Evolutionary conservation across 805 yeast species (phyloP), one percentile per base, ranked within the genome.

Genomic region (Kuraishia borneana): DNA sequence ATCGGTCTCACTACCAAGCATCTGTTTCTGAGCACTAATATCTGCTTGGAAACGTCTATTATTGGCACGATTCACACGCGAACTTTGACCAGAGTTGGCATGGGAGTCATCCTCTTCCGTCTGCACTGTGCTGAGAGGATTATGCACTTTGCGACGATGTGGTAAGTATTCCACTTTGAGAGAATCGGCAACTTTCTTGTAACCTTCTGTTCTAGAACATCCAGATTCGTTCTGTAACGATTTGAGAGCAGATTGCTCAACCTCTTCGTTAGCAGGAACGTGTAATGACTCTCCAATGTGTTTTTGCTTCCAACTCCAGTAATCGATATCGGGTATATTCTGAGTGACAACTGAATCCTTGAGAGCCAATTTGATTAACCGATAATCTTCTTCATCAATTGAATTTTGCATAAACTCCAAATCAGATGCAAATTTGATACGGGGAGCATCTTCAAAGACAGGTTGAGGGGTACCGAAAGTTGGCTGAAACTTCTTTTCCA

Each of bases 11-110:
- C 84, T 67, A 28, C 92, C 92, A 44, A 83, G 68, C 46, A 76
- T 71, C 42, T 77, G 83, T 44, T 73, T 74, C 43, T 81, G 88
- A 1, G 88, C 84, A 46, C 78, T 81, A 28, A 85, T 79, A 52
- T 83, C 96, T 18, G 92, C 95, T 3, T 83, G 95, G 48, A 83
- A 78, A 42, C 95, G 69, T 58, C 95, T 74, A 48, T 83, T 83
- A 44, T 79, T 77, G 12, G 92, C 94, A 49, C 96, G 72, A 50
- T 82, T 85, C 35, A 78, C 81, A 49, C 95, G 75, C 3, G 95
- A 83, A 39, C 87, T 80, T 40, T 79, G 79, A 7, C 68, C 51
- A 36, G 60, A 65, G 20, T 58, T 44, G 41, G 46, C 41, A 22
- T 46, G 41, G 12, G 47, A 32, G 14, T 46, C 43, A 16, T 63